Base-by-base conservation (phyloP, 148 eudicot genomes). In the Heliamphora exappendiculata region DNA sequence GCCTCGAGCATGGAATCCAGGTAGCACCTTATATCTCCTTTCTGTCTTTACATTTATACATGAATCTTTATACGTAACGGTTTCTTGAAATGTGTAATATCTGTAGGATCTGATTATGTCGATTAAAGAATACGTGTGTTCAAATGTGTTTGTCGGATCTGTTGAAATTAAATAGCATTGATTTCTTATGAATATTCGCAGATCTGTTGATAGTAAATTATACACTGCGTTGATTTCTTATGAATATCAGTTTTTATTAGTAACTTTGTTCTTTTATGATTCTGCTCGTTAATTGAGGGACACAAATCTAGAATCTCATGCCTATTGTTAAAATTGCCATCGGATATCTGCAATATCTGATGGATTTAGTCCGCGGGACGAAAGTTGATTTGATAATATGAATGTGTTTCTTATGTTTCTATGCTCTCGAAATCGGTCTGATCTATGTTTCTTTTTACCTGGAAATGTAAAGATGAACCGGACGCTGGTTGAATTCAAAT, bases 1-100 rank as follows among this genome's bases (percentile, higher is more conserved):
- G 82, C 78, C 82, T 80, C 33, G 78, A 80, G 68, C 82, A 80
- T 42, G 82, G 82, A 53, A 80, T 80, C 58, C 55, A 59, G 82
- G 82, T 80, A 58, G n/a, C n/a, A 16, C n/a, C 13, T 16, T 62
- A 20, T 62, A 36, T 60, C 36, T 60, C 34, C 65, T 60, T 36
- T 9, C 59, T 10, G 13, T 22, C 62, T 58, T 36, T 60, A 16
- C 29, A 2, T 28, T 19, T 29, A 29, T 1, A 10, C 16, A 29
- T 12, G 4, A 0, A 29, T 13, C 37, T 62, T 62, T 10, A 14
- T 8, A 31, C 31, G 39, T 26, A 62, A 29, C n/a, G n/a, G n/a
- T n/a, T n/a, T n/a, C n/a, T n/a, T n/a, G n/a, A n/a, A n/a, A n/a
- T n/a, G 31, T 62, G 17, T 29, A 1, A 57, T n/a, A 7, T 8